Conservation (phyloP, 805 yeast species). For the Martiniozyma abietophila region DNA sequence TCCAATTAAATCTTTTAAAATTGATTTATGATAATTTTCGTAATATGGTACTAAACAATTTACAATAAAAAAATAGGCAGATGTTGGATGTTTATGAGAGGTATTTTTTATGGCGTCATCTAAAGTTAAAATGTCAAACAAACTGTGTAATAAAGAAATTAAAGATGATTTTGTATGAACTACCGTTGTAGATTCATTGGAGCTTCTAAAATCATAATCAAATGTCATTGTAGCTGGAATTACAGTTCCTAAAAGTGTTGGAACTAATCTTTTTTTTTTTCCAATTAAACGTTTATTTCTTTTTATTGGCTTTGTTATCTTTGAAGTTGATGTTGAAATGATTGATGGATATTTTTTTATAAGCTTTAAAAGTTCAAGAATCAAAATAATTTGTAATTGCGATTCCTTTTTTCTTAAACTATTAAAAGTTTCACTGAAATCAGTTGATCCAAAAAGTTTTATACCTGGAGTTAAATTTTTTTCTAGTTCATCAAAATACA, state of each 20-base stretch:
- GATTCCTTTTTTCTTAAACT: conserved; percentile 21
- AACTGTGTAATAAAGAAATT: conserved; percentile 12
- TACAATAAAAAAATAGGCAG: conserved; percentile 22
- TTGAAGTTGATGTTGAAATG: not conserved
- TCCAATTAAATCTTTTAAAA: conserved; percentile 21
- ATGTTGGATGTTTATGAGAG: conserved; percentile 18
- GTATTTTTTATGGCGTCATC: conserved; percentile 26
- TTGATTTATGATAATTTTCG: conserved; percentile 17
- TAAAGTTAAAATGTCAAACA: conserved; percentile 26
- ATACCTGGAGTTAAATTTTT: not conserved
- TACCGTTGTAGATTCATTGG: not conserved
- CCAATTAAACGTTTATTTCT: conserved; percentile 18
- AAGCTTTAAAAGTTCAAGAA: conserved; percentile 20
- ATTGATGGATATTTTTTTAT: conserved; percentile 4
- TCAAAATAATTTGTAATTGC: conserved; percentile 22
- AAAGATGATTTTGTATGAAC: conserved; percentile 5
- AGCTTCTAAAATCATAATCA: conserved; percentile 23
- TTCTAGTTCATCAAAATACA: conserved; percentile 3
- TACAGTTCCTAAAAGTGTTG: conserved; percentile 26
- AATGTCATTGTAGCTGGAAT: conserved; percentile 17
- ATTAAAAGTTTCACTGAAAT: conserved; percentile 7
- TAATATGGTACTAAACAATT: conserved; percentile 24
- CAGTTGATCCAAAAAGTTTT: conserved; percentile 3
- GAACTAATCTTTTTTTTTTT: conserved; percentile 24
- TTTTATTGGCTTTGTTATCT: conserved; percentile 1